Evolutionary conservation across 352 stramenopile species (phyloP).

Genomic region (Blastocystis sp.): DNA sequence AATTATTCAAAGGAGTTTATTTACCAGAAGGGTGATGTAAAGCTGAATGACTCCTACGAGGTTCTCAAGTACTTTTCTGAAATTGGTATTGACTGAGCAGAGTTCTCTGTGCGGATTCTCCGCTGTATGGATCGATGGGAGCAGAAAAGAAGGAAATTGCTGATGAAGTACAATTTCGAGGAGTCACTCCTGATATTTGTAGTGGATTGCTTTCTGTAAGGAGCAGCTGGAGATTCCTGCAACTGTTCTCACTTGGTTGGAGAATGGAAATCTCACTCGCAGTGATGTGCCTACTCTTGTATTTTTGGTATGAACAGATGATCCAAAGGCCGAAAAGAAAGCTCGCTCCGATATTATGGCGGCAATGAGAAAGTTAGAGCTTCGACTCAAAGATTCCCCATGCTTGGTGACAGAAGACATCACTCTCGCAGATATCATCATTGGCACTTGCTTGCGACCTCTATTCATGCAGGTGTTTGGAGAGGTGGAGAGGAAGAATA

Average conservation of each 20-base stretch:
- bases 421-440: slow-evolving; percentile 28
- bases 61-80: slow-evolving; percentile 40
- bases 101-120: neutral
- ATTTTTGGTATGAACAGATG: neutral
- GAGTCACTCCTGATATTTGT: neutral
- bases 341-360: slow-evolving; percentile 51
- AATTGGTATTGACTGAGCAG: neutral
- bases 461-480: slow-evolving; percentile 43
- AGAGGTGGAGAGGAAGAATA: slow-evolving; percentile 57
- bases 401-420: slow-evolving; percentile 1
- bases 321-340: slow-evolving; percentile 49
- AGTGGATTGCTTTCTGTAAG: slow-evolving; percentile 51
- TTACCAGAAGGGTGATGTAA: slow-evolving; percentile 32
- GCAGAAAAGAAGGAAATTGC: neutral
- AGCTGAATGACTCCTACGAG: slow-evolving; percentile 44
- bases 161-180: neutral
- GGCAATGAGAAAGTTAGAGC: neutral
- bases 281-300: neutral
- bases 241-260: slow-evolving; percentile 8
- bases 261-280: neutral
- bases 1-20: neutral
- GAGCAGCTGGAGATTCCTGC: slow-evolving; percentile 14
- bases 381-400: slow-evolving; percentile 36
- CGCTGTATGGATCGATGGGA: neutral
- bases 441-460: slow-evolving; percentile 6